Percentiles rank a stretch among this genome's conserved stretches.
phyloP scores from a whole-genome alignment of 805 yeast genomes.

The Candida oleophila region DNA sequence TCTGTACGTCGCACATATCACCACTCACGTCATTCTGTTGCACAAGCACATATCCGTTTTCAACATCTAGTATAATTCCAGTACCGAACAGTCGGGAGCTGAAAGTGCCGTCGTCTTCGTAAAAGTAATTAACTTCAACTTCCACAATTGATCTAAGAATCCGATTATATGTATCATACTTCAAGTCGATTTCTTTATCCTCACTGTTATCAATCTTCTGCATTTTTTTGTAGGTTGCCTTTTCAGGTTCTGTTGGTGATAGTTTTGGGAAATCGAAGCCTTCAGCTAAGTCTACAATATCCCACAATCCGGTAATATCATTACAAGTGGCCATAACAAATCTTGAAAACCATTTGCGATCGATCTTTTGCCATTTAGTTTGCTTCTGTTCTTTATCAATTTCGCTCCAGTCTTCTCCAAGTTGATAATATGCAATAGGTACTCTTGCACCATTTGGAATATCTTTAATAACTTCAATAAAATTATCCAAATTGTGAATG shows the following conservation, averaged over 20 bases:
- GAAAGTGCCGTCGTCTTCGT: not conserved
- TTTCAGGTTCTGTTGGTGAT: conserved; percentile 52
- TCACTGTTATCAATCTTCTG: conserved; percentile 52
- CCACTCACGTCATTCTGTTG: conserved; percentile 81
- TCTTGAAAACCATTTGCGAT: conserved; percentile 56
- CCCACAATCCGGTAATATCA: conserved; percentile 58
- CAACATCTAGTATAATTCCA: conserved; percentile 81
- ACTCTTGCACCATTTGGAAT: conserved; percentile 74
- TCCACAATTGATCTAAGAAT: not conserved
- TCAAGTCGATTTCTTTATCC: conserved; percentile 16
- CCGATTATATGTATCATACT: not conserved
- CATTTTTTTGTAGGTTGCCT: conserved; percentile 69
- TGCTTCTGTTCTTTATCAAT: conserved; percentile 74
- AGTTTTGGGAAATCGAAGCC: conserved; percentile 65
- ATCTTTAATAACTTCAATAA: conserved; percentile 71
- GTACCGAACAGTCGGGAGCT: not conserved
- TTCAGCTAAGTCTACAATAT: conserved; percentile 36
- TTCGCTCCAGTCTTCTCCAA: not conserved
- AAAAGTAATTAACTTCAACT: not conserved
- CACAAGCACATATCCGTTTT: conserved; percentile 73
- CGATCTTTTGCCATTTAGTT: conserved; percentile 7
- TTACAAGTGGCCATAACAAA: conserved; percentile 67
- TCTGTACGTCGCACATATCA: conserved; percentile 69
- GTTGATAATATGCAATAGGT: conserved; percentile 46
- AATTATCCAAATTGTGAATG: conserved; percentile 69